Percentiles rank a stretch among this genome's conserved stretches.
phyloP scores from a whole-genome alignment of 257 asterid species.

The Henckelia pumila region DNA sequence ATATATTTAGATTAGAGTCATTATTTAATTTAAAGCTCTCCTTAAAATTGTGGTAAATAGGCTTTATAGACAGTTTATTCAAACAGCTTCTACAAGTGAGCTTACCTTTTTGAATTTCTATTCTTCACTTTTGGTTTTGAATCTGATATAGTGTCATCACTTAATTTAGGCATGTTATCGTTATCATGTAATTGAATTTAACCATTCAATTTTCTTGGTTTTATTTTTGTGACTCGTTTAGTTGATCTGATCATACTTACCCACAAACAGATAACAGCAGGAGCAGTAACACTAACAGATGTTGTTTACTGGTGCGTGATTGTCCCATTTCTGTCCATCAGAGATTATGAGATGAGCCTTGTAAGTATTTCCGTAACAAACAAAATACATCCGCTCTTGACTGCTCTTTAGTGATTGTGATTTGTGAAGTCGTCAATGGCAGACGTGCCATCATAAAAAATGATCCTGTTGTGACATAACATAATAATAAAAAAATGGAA shows the following conservation, averaged over 20 bases:
- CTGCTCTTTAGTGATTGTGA: conserved; percentile 1
- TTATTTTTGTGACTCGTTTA: neutral
- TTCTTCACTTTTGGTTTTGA: conserved; percentile 7
- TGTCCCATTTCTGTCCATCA: conserved; percentile 71
- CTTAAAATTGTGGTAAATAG: neutral
- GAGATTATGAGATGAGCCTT: conserved; percentile 65
- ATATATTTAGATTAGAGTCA: too few species aligned
- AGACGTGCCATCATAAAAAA: neutral
- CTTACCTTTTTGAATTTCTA: neutral
- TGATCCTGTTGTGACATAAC: neutral
- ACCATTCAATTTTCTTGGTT: conserved; percentile 13
- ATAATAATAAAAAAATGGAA: conserved; percentile 2
- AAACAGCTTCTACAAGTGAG: neutral
- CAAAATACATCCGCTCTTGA: conserved; percentile 4
- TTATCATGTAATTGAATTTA: neutral
- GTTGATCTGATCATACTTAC: conserved; percentile 26
- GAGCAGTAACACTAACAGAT: conserved; percentile 86
- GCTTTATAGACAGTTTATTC: conserved; percentile 8
- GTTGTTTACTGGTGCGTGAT: conserved; percentile 72
- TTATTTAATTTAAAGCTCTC: neutral
- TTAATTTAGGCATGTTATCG: neutral
- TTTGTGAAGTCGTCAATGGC: neutral
- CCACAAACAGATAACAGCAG: conserved; percentile 74
- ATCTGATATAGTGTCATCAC: neutral
- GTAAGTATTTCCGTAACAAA: conserved; percentile 56